A percentile compares a stretch with the other conserved stretches of the same genome.
These are phyloP conservation scores for Chlorella variabilis DNA, from an alignment of 163 green algal species.

Conservation along the genomic window DNA sequence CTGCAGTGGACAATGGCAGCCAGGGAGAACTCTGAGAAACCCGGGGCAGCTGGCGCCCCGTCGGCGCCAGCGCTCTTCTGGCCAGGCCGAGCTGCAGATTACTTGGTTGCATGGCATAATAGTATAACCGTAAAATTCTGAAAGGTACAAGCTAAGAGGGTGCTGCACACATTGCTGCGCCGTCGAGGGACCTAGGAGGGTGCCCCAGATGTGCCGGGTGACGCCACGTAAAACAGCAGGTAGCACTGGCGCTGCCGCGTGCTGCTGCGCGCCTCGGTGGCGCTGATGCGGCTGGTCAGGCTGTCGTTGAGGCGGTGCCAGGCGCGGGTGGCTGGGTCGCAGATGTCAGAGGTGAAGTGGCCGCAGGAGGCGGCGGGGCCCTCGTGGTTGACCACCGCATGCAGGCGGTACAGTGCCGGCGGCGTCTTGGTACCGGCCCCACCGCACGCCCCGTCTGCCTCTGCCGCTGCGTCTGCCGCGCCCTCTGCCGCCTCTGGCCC, in stretches of 20 bases:
- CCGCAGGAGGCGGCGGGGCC: slow-evolving; percentile 24
- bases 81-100: too few relatives aligned
- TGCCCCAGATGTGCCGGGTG: too few relatives aligned
- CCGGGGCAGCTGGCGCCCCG: too few relatives aligned
- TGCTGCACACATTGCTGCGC: too few relatives aligned
- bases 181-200: too few relatives aligned
- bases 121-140: too few relatives aligned
- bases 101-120: too few relatives aligned
- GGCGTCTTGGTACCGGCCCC: background rate
- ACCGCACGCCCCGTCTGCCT: background rate
- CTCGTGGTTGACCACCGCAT: slow-evolving; percentile 27
- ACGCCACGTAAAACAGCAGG: slow-evolving; percentile 34
- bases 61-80: too few relatives aligned
- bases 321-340: background rate
- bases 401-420: slow-evolving; percentile 24
- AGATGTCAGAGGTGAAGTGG: slow-evolving; percentile 33
- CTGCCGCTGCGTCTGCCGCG: background rate
- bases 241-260: slow-evolving; percentile 33
- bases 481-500: background rate
- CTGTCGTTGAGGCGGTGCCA: slow-evolving; percentile 31
- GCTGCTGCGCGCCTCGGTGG: background rate
- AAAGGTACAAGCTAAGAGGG: too few relatives aligned
- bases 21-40: too few relatives aligned
- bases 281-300: slow-evolving; percentile 2
- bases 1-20: too few relatives aligned